A percentile compares a stretch with the other conserved stretches of the same genome.
phyloP scores from a whole-genome alignment of 2,329 filamentous ascomycete genomes.

The Plectosphaerella cucumerina region DNA sequence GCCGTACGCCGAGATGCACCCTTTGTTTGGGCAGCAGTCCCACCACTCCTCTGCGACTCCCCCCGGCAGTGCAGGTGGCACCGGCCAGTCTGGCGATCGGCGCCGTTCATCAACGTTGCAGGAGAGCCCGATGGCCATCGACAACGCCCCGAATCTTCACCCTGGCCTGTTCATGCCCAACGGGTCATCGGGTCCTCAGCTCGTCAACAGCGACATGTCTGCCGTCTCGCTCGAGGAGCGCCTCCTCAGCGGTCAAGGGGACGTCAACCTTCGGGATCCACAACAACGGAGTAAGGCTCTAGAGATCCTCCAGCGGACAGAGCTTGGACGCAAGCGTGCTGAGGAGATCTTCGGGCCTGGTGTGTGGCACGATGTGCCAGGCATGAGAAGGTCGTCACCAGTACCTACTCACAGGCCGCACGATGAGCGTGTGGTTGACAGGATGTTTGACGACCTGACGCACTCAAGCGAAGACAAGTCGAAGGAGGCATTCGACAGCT shows the following conservation, averaged over 20 bases:
- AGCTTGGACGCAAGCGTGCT: constrained; percentile 43
- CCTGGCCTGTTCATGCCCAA: constrained; percentile 35
- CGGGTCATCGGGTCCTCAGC: constrained; percentile 34
- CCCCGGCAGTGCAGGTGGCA: constrained; percentile 5
- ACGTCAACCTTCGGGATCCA: constrained; percentile 41
- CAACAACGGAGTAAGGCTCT: constrained; percentile 45
- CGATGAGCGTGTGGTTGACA: constrained; percentile 41
- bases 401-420: constrained; percentile 1
- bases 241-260: constrained; percentile 42
- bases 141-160: constrained; percentile 30
- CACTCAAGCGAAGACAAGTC: constrained; percentile 48
- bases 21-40: constrained; percentile 7
- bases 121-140: constrained; percentile 35
- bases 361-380: constrained; percentile 34
- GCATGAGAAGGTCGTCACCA: constrained; percentile 5
- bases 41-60: constrained; percentile 13
- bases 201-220: constrained; percentile 34
- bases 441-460: constrained; percentile 53
- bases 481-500: constrained; percentile 24
- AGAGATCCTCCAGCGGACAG: constrained; percentile 47
- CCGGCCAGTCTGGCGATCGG: neutral
- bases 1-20: constrained; percentile 7
- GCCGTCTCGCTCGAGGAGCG: constrained; percentile 45
- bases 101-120: constrained; percentile 16
- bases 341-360: constrained; percentile 47